A percentile compares a stretch with the other conserved stretches of the same genome.
Evolutionary conservation across 176 grass and related monocot genomes (phyloP).

Genomic region (Hordeum marinum): DNA sequence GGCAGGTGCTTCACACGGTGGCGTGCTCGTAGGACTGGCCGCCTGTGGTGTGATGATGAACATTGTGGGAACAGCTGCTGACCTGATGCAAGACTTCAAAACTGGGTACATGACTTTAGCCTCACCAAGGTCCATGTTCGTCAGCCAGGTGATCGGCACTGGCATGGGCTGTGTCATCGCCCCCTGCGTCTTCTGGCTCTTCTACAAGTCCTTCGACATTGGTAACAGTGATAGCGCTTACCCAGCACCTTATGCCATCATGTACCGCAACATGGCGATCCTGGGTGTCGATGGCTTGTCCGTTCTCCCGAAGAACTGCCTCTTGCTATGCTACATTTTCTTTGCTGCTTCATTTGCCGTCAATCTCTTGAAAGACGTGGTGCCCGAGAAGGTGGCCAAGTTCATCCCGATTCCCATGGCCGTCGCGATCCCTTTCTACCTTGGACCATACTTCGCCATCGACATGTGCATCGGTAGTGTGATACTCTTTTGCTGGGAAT

Average conservation of each 20-base stretch:
- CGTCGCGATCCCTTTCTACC: conserved; percentile 57
- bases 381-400: conserved; percentile 28
- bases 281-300: conserved; percentile 45
- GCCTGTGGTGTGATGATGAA: conserved; percentile 82
- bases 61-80: conserved; percentile 60
- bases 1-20: conserved; percentile 57
- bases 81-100: conserved; percentile 91
- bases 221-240: conserved; percentile 25
- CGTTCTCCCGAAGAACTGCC: conserved; percentile 39
- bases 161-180: conserved; percentile 53
- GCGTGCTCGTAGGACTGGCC: conserved; percentile 53
- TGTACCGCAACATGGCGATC: conserved; percentile 66
- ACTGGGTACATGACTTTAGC: conserved; percentile 74
- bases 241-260: conserved; percentile 47
- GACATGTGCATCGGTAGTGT: conserved; percentile 48
- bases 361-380: conserved; percentile 38
- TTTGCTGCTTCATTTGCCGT: conserved; percentile 25
- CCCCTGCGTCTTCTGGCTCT: conserved; percentile 60
- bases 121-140: conserved; percentile 69
- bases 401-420: conserved; percentile 58
- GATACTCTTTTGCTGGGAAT: conserved; percentile 47
- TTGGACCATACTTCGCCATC: conserved; percentile 50
- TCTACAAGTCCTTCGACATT: conserved; percentile 55
- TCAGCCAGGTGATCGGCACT: conserved; percentile 72
- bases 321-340: conserved; percentile 40